Percentiles rank a stretch among this genome's conserved stretches.
phyloP scores from a whole-genome alignment of 108 stramenopile genomes.

The Pseudonitzschia delicatissima region DNA sequence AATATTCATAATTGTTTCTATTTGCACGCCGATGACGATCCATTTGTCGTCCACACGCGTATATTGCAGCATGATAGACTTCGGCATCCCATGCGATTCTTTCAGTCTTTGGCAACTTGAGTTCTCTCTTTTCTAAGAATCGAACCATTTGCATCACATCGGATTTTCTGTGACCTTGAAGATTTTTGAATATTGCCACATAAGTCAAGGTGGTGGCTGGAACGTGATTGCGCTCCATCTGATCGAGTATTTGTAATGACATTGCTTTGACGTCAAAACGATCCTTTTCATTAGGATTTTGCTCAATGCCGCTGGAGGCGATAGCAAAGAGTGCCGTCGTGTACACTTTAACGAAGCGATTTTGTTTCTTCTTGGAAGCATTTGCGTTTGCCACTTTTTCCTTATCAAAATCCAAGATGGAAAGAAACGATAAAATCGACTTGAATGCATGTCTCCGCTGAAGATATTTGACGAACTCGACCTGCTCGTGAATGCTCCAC shows the following conservation, averaged over 20 bases:
- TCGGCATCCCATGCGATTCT: constrained; percentile 16
- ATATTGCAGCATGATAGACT: constrained; percentile 45
- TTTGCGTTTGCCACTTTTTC: background rate
- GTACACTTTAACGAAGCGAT: constrained; percentile 18
- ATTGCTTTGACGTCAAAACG: background rate
- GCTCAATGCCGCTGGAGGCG: background rate
- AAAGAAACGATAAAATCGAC: constrained; percentile 26
- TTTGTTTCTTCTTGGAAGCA: background rate
- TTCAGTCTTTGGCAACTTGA: background rate
- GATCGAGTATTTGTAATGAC: constrained; percentile 14
- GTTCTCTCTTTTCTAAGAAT: constrained; percentile 6
- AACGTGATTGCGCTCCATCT: constrained; percentile 23
- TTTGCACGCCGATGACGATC: background rate
- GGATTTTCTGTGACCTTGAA: background rate
- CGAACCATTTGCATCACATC: constrained; percentile 8
- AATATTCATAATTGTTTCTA: background rate
- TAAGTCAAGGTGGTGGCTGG: constrained; percentile 30
- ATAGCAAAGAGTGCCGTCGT: constrained; percentile 27
- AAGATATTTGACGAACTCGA: constrained; percentile 25
- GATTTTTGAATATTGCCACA: constrained; percentile 20
- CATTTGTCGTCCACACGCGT: constrained; percentile 26
- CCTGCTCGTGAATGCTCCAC: constrained; percentile 15
- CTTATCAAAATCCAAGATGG: background rate
- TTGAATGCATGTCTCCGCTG: constrained; percentile 14
- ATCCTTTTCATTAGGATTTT: background rate